Base-by-base conservation (phyloP, 2,329 filamentous ascomycete species). In the Clarireedia monteithiana region DNA sequence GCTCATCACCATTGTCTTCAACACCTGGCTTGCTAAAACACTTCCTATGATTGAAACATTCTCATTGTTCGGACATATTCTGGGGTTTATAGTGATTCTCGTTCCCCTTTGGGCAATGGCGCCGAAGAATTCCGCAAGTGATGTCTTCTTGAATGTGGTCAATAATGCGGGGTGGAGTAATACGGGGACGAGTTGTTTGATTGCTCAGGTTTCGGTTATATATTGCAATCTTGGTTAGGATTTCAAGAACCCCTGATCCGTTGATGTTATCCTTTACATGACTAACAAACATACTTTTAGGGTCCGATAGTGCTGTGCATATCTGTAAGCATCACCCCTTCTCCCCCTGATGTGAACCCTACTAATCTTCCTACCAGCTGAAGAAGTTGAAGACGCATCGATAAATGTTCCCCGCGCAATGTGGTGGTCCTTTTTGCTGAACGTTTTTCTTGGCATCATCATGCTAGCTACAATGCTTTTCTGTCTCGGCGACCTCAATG, bases 311-410 rank as follows among this genome's bases (percentile, higher is more conserved):
- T 56, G 69, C 61, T 52, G 70, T 60, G 6, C 67, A 73, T 56
- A 72, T 77, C 65, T 74, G 59, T 60, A 57, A 44, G 57, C 39
- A 20, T 6, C 4, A 24, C 27, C 15, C n/a, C 1, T 24, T 14
- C 40, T 14, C 7, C 6, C 36, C 26, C 23, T 10, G 12, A 20
- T n/a, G 15, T 24, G 4, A 39, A 20, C 10, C 51, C 15, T 12
- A 12, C 46, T 50, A 30, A 44, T 23, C 20, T 48, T 48, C 26
- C n/a, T 12, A 27, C 10, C 26, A 58, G 58, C 76, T 5, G 77
- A 80, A 63, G 77, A 80, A 62, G 74, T 79, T 27, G 68, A 72
- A 48, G 71, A 77, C 49, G 74, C 77, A 0, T 72, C 74, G 2
- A 62, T 72, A 7, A 72, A 75, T 45, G 72, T 80, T 2, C 77